phyloP scores from a whole-genome alignment of 441 rosid genomes.

The Gossypium gossypioides region DNA sequence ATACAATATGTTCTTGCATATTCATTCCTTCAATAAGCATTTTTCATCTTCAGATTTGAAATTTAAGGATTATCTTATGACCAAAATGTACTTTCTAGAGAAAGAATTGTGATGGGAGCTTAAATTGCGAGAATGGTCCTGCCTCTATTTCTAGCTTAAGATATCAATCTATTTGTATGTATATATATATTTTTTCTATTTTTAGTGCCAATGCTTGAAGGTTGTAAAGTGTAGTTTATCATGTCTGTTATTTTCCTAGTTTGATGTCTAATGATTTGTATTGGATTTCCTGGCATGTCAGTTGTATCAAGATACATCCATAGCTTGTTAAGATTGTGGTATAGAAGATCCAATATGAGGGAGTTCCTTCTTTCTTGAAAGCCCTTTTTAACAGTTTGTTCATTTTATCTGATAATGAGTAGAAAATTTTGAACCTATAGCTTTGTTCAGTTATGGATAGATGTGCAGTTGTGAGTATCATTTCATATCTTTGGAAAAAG shows the following conservation, averaged over 20 bases:
- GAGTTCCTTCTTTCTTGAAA: background rate
- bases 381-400: background rate
- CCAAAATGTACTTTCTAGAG: background rate
- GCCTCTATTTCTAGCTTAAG: background rate
- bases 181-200: background rate
- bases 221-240: background rate
- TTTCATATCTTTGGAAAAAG: background rate
- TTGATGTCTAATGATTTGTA: background rate
- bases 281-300: background rate
- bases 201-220: background rate
- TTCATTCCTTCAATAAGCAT: background rate
- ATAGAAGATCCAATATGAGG: background rate
- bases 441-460: background rate
- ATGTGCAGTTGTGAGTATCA: background rate
- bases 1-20: background rate
- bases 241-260: slow-evolving; percentile 6
- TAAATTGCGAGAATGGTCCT: background rate
- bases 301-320: background rate
- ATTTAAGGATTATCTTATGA: background rate
- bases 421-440: background rate
- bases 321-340: background rate
- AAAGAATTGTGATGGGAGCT: background rate
- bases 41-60: background rate
- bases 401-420: background rate
- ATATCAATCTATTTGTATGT: background rate